These are phyloP conservation scores for Chloris gayana DNA, from an alignment of 176 grass and related monocot genomes.

Conservation along the genomic window DNA sequence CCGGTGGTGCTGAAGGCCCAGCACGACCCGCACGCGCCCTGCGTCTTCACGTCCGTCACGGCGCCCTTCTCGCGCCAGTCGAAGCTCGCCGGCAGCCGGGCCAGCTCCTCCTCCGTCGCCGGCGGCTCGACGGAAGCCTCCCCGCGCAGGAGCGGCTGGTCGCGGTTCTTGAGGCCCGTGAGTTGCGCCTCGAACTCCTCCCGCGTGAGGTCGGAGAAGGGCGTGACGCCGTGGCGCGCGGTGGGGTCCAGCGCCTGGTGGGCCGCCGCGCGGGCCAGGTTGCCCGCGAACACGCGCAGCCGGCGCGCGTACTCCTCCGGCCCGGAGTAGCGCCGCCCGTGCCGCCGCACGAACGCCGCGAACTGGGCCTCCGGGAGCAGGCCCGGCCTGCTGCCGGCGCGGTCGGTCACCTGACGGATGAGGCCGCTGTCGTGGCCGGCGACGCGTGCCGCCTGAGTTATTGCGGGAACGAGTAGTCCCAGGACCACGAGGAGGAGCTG, in stretches of 20 bases:
- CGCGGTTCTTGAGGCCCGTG: conserved; percentile 47
- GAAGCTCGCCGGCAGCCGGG: conserved; percentile 61
- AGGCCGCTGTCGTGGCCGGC: neutral
- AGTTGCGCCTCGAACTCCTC: conserved; percentile 73
- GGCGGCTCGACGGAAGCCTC: neutral
- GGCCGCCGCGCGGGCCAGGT: conserved; percentile 71
- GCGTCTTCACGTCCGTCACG: conserved; percentile 77
- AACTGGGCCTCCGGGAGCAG: conserved; percentile 51
- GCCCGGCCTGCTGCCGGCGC: too few relatives aligned
- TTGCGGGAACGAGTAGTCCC: too few relatives aligned
- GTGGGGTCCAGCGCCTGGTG: conserved; percentile 79
- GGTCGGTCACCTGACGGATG: too few relatives aligned
- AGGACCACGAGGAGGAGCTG: conserved; percentile 9
- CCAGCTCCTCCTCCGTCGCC: conserved; percentile 48
- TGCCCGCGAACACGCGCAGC: conserved; percentile 73
- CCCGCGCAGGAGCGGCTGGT: neutral
- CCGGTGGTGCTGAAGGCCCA: conserved; percentile 73
- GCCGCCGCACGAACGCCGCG: conserved; percentile 53
- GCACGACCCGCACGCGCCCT: conserved; percentile 78
- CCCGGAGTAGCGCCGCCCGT: conserved; percentile 59
- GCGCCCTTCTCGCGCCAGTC: conserved; percentile 84
- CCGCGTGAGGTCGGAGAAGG: conserved; percentile 84
- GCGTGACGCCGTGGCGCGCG: conserved; percentile 77
- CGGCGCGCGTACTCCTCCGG: conserved; percentile 63
- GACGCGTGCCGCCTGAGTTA: neutral